Conservation (phyloP, 331 rosid genomes). For the Erythrophleum ivorense region DNA sequence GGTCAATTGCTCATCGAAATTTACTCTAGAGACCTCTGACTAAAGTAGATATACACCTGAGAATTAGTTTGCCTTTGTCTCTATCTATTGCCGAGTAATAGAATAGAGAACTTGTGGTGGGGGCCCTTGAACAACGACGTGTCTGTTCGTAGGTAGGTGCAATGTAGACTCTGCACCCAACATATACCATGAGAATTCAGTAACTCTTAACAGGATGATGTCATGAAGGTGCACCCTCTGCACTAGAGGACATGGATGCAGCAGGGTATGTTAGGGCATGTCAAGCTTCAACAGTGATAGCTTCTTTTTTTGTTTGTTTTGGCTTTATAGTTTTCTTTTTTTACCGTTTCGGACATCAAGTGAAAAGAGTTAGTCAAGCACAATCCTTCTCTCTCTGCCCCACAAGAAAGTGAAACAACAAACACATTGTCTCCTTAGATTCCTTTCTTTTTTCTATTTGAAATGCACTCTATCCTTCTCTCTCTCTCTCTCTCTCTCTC, state of each 20-base stretch:
- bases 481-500: neutral
- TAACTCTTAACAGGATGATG: slow-evolving; percentile 45
- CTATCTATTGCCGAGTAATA: neutral
- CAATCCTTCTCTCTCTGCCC: slow-evolving; percentile 54
- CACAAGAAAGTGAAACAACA: slow-evolving; percentile 84
- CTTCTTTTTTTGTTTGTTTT: slow-evolving; percentile 46
- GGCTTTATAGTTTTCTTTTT: slow-evolving; percentile 27
- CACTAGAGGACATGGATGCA: slow-evolving; percentile 44
- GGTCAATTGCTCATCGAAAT: neutral
- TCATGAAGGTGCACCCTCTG: slow-evolving; percentile 31
- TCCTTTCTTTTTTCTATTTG: slow-evolving; percentile 64
- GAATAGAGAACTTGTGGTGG: slow-evolving; percentile 16
- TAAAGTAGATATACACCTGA: neutral
- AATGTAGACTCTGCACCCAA: slow-evolving; percentile 66
- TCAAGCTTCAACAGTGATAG: slow-evolving; percentile 46
- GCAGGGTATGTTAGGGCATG: slow-evolving; percentile 45
- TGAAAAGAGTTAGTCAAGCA: slow-evolving; percentile 80
- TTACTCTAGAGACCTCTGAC: neutral
- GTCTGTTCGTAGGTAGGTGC: slow-evolving; percentile 64
- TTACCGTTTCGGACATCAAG: slow-evolving; percentile 50
- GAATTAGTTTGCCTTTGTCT: neutral
- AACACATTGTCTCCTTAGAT: slow-evolving; percentile 72
- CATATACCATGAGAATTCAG: slow-evolving; percentile 56
- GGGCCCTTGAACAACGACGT: slow-evolving; percentile 47
- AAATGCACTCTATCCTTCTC: slow-evolving; percentile 43